Base-by-base conservation (phyloP, 1,284 basidiomycete species). In the Leccinum ponderosum region DNA sequence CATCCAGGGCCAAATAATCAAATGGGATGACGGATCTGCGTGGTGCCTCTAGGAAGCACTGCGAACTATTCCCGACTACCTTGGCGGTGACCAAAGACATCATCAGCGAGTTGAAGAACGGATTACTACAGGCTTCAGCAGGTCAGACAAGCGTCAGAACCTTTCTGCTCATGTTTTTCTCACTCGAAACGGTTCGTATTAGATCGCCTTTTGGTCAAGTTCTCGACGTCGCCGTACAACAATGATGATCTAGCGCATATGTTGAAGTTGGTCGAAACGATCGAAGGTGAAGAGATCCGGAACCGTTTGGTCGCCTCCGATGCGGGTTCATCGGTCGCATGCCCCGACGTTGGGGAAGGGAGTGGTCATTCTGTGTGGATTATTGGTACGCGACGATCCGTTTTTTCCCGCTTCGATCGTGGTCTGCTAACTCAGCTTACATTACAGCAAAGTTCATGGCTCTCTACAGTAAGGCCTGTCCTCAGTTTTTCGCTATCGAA, bases 141-240 rank as follows among this genome's bases (percentile, higher is more conserved):
- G 71, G 71, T 73, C 22, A 51, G 29, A 11, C 14, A 39, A 8
- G 11, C 2, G 14, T 12, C 2, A 1, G 1, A 50, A 44, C 42
- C 7, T 39, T 3, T 25, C 9, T 50, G 11, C 2, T 25, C 5
- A 44, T 9, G 29, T 2, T 51, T 1, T 8, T 39, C 14, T 55
- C 22, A 63, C 25, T n/a, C 5, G 14, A 22, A 53, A 15, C 9
- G 9, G 29, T 12, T 35, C 14, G 51, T 50, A 25, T 29, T 61
- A 73, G 71, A 73, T 56, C 64, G 71, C 33, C 37, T 74, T 6
- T 54, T 73, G 37, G 72, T 69, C 0, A 73, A 75, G 20, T 75
- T 75, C 54, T 74, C 71, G 55, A 73, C 71, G 3, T 73, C 71
- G 15, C 73, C 73, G 6, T 73, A 69, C 33, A 53, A 39, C 56